Evolutionary conservation across 805 yeast species (phyloP).

Genomic region (Lipomyces yamadae): DNA sequence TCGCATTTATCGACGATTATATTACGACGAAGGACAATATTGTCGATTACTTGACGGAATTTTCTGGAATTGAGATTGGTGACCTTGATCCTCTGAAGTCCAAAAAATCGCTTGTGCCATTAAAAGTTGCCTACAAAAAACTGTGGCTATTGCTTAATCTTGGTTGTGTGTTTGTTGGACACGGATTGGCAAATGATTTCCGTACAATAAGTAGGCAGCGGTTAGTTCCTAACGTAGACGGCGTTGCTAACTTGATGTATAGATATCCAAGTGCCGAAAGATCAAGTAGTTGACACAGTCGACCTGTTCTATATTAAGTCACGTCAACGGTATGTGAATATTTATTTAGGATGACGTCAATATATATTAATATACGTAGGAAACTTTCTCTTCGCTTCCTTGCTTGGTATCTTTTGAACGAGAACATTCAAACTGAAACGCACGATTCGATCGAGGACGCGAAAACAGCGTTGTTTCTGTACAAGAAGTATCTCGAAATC

Average conservation of each 20-base stretch:
- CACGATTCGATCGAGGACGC: conserved; percentile 99
- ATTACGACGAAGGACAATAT: conserved; percentile 70
- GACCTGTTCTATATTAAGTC: conserved; percentile 75
- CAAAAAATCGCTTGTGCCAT: conserved; percentile 69
- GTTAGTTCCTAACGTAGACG: not conserved
- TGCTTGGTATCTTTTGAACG: conserved; percentile 75
- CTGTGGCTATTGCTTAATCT: conserved; percentile 87
- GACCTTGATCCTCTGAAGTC: conserved; percentile 78
- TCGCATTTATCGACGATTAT: conserved; percentile 91
- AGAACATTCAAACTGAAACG: conserved; percentile 85
- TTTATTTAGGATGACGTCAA: not conserved
- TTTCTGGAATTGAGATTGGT: conserved; percentile 92
- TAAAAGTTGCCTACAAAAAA: conserved; percentile 76
- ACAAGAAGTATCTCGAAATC: conserved; percentile 71
- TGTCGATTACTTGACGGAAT: conserved; percentile 84
- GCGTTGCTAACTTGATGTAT: not conserved
- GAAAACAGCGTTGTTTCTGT: conserved; percentile 76
- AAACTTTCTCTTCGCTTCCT: conserved; percentile 82
- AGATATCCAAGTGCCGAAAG: conserved; percentile 78
- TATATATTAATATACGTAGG: conserved; percentile 15
- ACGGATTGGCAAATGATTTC: conserved; percentile 89
- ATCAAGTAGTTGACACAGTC: conserved; percentile 89
- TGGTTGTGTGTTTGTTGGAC: conserved; percentile 94
- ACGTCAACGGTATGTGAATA: conserved; percentile 56
- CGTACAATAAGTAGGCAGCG: conserved; percentile 65